A percentile compares a stretch with the other conserved stretches of the same genome.
Evolutionary conservation across 2,329 filamentous ascomycete genomes (phyloP).

Genomic region (Talaromyces sp.): DNA sequence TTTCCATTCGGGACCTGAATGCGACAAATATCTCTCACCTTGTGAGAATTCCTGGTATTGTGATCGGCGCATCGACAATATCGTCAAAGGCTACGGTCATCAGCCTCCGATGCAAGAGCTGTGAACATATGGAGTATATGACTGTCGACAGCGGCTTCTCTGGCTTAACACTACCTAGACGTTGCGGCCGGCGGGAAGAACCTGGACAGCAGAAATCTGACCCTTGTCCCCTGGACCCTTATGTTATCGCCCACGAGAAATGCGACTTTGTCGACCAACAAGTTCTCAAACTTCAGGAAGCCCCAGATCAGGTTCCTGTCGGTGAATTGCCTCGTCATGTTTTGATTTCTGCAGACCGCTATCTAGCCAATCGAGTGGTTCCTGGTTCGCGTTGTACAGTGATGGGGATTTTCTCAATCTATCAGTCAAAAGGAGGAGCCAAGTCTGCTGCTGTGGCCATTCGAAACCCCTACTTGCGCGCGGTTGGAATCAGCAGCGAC

Average conservation of each 20-base stretch:
- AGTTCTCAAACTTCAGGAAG: slow-evolving; percentile 95
- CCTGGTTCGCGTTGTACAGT: slow-evolving; percentile 91
- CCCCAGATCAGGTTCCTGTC: slow-evolving; percentile 93
- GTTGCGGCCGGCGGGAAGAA: slow-evolving; percentile 59
- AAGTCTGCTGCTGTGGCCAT: slow-evolving; percentile 85
- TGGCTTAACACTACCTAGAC: slow-evolving; percentile 75
- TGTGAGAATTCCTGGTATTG: slow-evolving; percentile 94
- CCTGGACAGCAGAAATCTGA: slow-evolving; percentile 61
- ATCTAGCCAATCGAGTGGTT: slow-evolving; percentile 90
- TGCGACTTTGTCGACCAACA: slow-evolving; percentile 96
- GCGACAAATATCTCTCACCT: slow-evolving; percentile 88
- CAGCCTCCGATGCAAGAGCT: slow-evolving; percentile 82
- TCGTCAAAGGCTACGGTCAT: slow-evolving; percentile 90
- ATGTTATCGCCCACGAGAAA: slow-evolving; percentile 91
- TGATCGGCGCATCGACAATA: slow-evolving; percentile 93
- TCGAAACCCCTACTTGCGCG: slow-evolving; percentile 86
- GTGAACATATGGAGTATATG: slow-evolving; percentile 64
- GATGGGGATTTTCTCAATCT: slow-evolving; percentile 97
- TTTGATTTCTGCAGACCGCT: slow-evolving; percentile 90
- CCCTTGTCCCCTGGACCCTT: slow-evolving; percentile 87
- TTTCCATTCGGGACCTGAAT: slow-evolving; percentile 89
- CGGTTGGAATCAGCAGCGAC: slow-evolving; percentile 87
- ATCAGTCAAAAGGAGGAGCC: slow-evolving; percentile 84
- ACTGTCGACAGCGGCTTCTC: slow-evolving; percentile 79
- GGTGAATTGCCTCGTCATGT: slow-evolving; percentile 94